Evolutionary conservation across 1,284 basidiomycete genomes (phyloP).

Genomic region (Irpex sp.): DNA sequence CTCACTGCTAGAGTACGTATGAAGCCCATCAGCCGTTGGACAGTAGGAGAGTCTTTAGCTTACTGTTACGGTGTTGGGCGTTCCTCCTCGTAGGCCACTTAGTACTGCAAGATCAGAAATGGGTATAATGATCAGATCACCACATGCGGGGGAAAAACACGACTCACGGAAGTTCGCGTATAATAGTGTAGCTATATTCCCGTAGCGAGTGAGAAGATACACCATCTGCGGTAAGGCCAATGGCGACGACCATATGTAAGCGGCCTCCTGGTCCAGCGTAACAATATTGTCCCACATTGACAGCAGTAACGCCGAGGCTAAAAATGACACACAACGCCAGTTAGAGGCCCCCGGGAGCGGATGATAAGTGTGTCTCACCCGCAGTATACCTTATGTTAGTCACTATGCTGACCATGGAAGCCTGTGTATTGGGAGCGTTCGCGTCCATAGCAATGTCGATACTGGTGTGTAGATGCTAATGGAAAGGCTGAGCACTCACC

Average conservation of each 20-base stretch:
- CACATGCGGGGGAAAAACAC: too few species aligned
- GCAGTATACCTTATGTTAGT: too few species aligned
- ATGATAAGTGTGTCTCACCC: too few species aligned
- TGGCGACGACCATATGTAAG: background rate
- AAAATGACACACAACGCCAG: too few species aligned
- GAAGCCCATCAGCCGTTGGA: background rate
- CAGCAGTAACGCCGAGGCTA: background rate
- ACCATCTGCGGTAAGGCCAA: background rate
- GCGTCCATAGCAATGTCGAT: too few species aligned
- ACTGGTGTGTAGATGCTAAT: too few species aligned
- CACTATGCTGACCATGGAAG: too few species aligned
- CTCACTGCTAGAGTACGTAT: background rate
- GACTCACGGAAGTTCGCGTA: background rate
- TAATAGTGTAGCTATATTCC: background rate
- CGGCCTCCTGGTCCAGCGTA: background rate
- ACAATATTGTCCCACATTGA: background rate
- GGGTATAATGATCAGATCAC: background rate
- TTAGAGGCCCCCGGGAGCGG: too few species aligned
- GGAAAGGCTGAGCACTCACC: too few species aligned
- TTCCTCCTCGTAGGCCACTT: background rate
- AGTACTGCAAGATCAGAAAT: background rate
- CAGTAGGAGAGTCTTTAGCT: background rate
- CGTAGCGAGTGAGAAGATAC: background rate
- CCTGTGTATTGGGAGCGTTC: too few species aligned
- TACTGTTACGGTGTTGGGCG: background rate